Evolutionary conservation across 2,329 filamentous ascomycete genomes (phyloP).

Genomic region (Dothideomycetes sp.): DNA sequence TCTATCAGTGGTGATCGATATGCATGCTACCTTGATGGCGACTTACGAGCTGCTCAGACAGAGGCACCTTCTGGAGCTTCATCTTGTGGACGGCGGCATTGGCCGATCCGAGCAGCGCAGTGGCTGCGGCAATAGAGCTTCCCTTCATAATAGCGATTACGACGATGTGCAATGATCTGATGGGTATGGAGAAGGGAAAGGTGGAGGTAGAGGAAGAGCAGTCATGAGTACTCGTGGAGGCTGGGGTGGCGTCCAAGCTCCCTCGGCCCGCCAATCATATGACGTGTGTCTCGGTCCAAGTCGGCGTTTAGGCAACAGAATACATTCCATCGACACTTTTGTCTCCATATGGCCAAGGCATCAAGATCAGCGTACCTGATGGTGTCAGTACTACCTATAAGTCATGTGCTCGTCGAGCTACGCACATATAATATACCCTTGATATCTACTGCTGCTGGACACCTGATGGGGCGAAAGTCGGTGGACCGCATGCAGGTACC

Average conservation of each 20-base stretch:
- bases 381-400: too few species aligned
- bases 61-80: slow-evolving; percentile 92
- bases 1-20: slow-evolving; percentile 13
- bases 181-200: neutral
- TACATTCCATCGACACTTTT: too few species aligned
- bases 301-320: too few species aligned
- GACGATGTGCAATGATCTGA: neutral
- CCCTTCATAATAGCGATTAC: slow-evolving; percentile 60
- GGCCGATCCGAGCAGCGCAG: slow-evolving; percentile 70
- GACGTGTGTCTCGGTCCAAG: too few species aligned
- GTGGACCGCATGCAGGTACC: neutral
- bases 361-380: too few species aligned
- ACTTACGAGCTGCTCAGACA: slow-evolving; percentile 84
- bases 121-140: slow-evolving; percentile 65
- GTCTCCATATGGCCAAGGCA: too few species aligned
- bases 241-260: neutral
- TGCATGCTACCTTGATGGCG: neutral
- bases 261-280: neutral
- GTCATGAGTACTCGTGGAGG: neutral
- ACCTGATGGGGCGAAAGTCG: too few species aligned
- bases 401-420: too few species aligned
- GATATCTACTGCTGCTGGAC: too few species aligned
- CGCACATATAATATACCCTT: too few species aligned
- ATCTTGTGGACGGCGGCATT: slow-evolving; percentile 86
- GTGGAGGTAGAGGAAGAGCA: neutral